A percentile compares a stretch with the other conserved stretches of the same genome.
Evolutionary conservation across 352 stramenopile species (phyloP).

Genomic region (Blastocystis sp.): DNA sequence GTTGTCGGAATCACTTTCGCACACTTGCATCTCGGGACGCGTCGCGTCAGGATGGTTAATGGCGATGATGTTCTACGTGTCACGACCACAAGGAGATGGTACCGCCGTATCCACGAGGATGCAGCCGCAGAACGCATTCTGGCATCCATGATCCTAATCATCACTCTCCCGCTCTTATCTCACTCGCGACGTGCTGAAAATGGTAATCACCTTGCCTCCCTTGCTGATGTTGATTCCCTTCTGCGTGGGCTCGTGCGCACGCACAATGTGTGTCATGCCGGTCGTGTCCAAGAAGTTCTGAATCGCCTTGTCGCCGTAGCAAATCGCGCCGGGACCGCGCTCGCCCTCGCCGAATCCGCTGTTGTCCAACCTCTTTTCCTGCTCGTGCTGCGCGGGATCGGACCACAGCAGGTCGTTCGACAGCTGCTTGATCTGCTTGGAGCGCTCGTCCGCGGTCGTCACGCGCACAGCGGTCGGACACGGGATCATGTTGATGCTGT

Average conservation of each 20-base stretch:
- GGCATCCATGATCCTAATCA: constrained; percentile 72
- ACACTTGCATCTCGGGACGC: neutral
- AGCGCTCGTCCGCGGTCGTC: neutral
- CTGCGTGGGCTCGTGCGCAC: constrained; percentile 87
- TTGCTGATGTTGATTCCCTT: constrained; percentile 87
- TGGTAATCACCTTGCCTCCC: constrained; percentile 79
- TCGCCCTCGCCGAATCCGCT: constrained; percentile 84
- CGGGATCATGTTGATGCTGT: constrained; percentile 68
- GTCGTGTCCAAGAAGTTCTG: constrained; percentile 84
- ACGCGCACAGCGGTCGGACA: constrained; percentile 33
- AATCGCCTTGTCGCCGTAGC: constrained; percentile 86
- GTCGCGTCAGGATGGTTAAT: constrained; percentile 61
- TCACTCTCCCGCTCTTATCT: neutral
- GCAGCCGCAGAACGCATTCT: constrained; percentile 73
- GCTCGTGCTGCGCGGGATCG: constrained; percentile 74
- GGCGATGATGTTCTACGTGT: constrained; percentile 70
- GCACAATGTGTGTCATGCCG: constrained; percentile 85
- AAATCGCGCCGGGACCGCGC: constrained; percentile 86
- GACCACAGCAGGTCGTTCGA: constrained; percentile 75
- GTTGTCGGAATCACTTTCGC: constrained; percentile 22
- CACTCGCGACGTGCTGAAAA: constrained; percentile 76
- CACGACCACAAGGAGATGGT: neutral
- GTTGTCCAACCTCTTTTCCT: constrained; percentile 75
- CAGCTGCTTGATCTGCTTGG: constrained; percentile 69
- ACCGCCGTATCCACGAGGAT: constrained; percentile 71